Conservation (phyloP, 148 eudicot genomes). For the Selenicereus undatus region DNA sequence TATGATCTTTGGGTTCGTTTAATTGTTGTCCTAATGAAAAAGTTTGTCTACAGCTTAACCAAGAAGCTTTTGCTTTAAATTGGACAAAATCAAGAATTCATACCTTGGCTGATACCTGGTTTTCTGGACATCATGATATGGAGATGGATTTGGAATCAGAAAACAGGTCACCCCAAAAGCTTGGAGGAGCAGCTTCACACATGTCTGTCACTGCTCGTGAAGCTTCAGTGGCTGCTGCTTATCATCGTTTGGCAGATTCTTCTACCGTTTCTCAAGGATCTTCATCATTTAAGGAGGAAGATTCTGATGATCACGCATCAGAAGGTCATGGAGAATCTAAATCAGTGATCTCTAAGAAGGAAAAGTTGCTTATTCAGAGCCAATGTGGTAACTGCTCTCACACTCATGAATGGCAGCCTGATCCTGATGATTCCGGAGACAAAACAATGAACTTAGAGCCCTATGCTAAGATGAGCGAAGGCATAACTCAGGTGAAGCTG, state of each 20-base stretch:
- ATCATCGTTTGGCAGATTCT: slow-evolving; percentile 50
- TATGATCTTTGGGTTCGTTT: neutral
- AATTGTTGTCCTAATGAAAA: neutral
- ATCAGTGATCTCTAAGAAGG: slow-evolving; percentile 18
- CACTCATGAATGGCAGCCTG: slow-evolving; percentile 29
- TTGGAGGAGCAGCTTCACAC: slow-evolving; percentile 57
- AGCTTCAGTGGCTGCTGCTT: slow-evolving; percentile 83
- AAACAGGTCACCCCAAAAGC: slow-evolving; percentile 42
- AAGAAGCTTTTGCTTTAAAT: slow-evolving; percentile 76
- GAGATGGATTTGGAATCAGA: slow-evolving; percentile 39
- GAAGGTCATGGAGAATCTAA: slow-evolving; percentile 20
- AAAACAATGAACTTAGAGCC: slow-evolving; percentile 30
- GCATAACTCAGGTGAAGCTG: slow-evolving; percentile 22
- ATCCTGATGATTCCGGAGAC: slow-evolving; percentile 37
- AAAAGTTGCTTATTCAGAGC: slow-evolving; percentile 4
- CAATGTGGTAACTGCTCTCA: slow-evolving; percentile 24
- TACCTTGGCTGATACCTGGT: slow-evolving; percentile 39
- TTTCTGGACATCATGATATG: slow-evolving; percentile 34
- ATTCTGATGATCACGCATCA: slow-evolving; percentile 26
- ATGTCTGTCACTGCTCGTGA: slow-evolving; percentile 58
- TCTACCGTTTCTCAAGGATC: slow-evolving; percentile 19
- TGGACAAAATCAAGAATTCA: slow-evolving; percentile 85
- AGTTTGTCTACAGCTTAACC: slow-evolving; percentile 57
- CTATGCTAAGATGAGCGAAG: slow-evolving; percentile 13
- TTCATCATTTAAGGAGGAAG: slow-evolving; percentile 23